Conservation (phyloP, 2,329 filamentous ascomycete species). For the Incumbomyces lentus region DNA sequence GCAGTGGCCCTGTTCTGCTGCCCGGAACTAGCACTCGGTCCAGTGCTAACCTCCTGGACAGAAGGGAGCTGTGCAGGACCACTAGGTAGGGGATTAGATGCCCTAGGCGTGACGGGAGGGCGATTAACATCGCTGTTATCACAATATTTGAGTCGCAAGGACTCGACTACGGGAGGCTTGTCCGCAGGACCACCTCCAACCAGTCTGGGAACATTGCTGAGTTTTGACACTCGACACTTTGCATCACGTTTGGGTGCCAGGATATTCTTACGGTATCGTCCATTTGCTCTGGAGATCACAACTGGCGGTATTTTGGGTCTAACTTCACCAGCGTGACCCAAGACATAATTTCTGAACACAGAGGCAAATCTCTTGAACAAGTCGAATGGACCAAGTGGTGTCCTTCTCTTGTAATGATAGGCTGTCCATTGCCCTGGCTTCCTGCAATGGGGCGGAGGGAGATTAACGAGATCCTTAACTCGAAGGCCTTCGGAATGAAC, state of each 20-base stretch:
- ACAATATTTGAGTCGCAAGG: no score
- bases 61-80: no score
- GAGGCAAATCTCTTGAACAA: not conserved
- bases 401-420: not conserved
- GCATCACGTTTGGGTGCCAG: not conserved
- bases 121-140: no score
- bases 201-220: not conserved
- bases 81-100: no score
- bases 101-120: no score
- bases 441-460: slow-evolving; percentile 15
- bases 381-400: not conserved
- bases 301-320: not conserved
- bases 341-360: not conserved
- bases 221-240: not conserved
- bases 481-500: slow-evolving; percentile 13
- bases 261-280: not conserved
- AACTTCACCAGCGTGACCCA: not conserved
- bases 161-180: no score
- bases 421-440: slow-evolving; percentile 4
- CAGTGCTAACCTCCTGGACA: no score
- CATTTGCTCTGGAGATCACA: not conserved
- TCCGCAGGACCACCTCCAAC: not conserved
- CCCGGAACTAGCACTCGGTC: no score
- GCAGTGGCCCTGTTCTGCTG: no score
- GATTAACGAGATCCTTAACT: slow-evolving; percentile 13